These are phyloP conservation scores for Tolypocladium capitatum DNA, from an alignment of 2,329 filamentous ascomycete genomes.

Conservation along the genomic window DNA sequence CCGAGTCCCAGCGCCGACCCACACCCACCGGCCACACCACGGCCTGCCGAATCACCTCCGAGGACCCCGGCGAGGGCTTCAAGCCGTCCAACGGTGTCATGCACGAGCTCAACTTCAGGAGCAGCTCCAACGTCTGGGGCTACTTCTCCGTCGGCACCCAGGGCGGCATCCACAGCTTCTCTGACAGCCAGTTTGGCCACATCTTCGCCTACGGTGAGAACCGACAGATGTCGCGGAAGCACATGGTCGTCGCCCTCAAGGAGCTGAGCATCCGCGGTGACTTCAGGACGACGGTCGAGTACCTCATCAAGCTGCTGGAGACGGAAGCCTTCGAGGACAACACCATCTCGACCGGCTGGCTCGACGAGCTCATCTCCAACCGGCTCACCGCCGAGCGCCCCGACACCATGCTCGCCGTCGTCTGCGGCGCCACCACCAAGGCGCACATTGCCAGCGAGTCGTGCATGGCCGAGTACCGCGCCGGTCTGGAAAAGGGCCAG, in stretches of 20 bases:
- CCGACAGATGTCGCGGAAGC: constrained; percentile 86
- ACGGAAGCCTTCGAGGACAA: constrained; percentile 98
- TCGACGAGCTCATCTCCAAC: constrained; percentile 96
- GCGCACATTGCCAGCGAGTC: constrained; percentile 88
- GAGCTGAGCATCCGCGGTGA: constrained; percentile 99
- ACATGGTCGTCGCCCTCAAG: constrained; percentile 98
- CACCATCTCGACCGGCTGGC: constrained; percentile 97
- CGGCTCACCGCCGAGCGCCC: constrained; percentile 93
- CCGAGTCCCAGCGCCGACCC: constrained; percentile 74
- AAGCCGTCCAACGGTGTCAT: constrained; percentile 98
- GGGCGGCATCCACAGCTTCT: constrained; percentile 97
- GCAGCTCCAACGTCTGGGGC: constrained; percentile 98
- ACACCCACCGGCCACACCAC: constrained; percentile 94
- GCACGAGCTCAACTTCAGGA: constrained; percentile 98
- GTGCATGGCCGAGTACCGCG: constrained; percentile 75
- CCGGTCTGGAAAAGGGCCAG: constrained; percentile 89
- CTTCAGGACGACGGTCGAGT: constrained; percentile 96
- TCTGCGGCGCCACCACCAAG: constrained; percentile 90
- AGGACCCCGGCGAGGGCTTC: constrained; percentile 97
- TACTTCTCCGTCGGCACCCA: constrained; percentile 98
- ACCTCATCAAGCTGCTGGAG: constrained; percentile 96
- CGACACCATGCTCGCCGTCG: constrained; percentile 83
- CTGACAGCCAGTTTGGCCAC: constrained; percentile 96
- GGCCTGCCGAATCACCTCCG: constrained; percentile 96
- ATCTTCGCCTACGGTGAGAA: constrained; percentile 99